These are phyloP conservation scores for Moesziomyces sp. DNA, from an alignment of 1,284 basidiomycete species.

Conservation along the genomic window DNA sequence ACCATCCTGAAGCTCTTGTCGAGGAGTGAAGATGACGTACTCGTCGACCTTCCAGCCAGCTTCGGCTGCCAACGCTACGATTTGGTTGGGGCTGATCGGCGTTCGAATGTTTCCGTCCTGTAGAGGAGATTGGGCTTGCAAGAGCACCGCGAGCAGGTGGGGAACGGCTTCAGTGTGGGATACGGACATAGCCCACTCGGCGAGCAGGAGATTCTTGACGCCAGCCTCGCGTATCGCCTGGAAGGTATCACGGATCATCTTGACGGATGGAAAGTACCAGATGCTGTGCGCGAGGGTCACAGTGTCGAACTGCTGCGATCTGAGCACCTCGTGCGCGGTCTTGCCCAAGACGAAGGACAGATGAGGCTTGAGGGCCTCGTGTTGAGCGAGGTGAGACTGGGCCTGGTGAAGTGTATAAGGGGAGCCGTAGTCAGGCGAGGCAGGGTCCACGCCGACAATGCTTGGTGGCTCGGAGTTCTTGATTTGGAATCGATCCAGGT, in stretches of 20 bases:
- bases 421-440: constrained; percentile 12
- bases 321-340: constrained; percentile 14
- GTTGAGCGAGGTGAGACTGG: constrained; percentile 10
- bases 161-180: constrained; percentile 24
- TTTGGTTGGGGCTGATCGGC: constrained; percentile 13
- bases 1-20: constrained; percentile 22
- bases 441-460: constrained; percentile 21
- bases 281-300: constrained; percentile 22
- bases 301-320: constrained; percentile 4
- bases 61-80: constrained; percentile 6
- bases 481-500: background rate
- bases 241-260: constrained; percentile 10
- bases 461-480: background rate
- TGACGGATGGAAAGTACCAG: constrained; percentile 27
- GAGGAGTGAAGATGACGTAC: constrained; percentile 14
- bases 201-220: constrained; percentile 23
- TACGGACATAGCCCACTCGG: constrained; percentile 30
- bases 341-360: constrained; percentile 20
- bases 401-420: constrained; percentile 31
- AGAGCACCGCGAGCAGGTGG: constrained; percentile 19
- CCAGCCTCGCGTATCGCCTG: constrained; percentile 12
- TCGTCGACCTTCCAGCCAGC: constrained; percentile 21
- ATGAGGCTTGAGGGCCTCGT: background rate
- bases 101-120: constrained; percentile 15
- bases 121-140: constrained; percentile 25